Evolutionary conservation across 1,284 basidiomycete species (phyloP).

Genomic region (Puccinia coronata): DNA sequence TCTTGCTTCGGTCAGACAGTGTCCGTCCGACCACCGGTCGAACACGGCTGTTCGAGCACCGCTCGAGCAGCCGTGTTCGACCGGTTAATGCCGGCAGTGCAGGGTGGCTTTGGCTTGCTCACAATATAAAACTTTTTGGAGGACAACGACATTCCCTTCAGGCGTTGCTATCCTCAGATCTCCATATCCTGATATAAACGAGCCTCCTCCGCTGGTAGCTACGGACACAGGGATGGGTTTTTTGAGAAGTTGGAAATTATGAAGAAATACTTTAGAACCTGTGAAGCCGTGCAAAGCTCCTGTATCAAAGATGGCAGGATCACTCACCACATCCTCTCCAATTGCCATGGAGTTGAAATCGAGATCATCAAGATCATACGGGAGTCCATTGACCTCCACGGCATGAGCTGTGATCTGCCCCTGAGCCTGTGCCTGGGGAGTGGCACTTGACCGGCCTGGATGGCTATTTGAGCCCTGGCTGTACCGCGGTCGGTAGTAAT

Average conservation of each 20-base stretch:
- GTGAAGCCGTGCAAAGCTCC: constrained; percentile 18
- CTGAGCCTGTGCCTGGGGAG: too few relatives aligned
- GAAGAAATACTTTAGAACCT: not conserved
- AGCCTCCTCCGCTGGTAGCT: not conserved
- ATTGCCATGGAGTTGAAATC: not conserved
- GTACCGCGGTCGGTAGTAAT: not conserved
- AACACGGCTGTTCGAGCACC: too few relatives aligned
- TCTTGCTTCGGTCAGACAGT: too few relatives aligned
- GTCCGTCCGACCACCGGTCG: too few relatives aligned
- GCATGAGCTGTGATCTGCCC: not conserved
- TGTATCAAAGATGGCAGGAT: not conserved
- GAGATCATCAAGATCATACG: not conserved
- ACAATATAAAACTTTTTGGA: not conserved
- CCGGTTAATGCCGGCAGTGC: too few relatives aligned
- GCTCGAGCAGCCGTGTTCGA: too few relatives aligned
- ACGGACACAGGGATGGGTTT: not conserved
- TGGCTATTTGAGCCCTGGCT: too few relatives aligned
- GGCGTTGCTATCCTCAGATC: not conserved
- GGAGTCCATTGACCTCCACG: not conserved
- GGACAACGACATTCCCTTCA: not conserved
- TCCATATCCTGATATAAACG: not conserved
- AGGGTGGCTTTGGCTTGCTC: not conserved
- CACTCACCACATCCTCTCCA: not conserved
- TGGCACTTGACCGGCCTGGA: not conserved
- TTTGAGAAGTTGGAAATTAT: not conserved